A percentile compares a stretch with the other conserved stretches of the same genome.
Evolutionary conservation across 169 alveolate species (phyloP).

Genomic region (Cyclospora cayetanensis): DNA sequence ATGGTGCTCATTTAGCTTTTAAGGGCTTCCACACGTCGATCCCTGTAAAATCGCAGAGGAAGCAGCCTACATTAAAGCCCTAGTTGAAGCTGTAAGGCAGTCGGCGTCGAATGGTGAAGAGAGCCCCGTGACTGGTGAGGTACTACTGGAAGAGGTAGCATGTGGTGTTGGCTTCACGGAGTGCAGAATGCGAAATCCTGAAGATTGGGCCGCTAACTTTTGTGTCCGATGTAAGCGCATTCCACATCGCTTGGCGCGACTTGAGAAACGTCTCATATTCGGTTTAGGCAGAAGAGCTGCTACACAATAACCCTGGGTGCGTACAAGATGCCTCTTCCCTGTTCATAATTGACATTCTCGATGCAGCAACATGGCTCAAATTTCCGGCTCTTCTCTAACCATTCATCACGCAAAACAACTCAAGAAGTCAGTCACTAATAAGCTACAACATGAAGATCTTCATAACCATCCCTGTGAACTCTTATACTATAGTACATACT

Average conservation of each 20-base stretch:
- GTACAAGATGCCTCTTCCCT: not conserved
- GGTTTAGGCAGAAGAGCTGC: conserved; percentile 65
- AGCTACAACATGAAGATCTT: not conserved
- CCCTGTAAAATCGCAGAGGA: conserved; percentile 37
- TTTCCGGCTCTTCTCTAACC: conserved; percentile 69
- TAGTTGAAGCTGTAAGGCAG: conserved; percentile 54
- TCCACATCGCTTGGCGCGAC: no score
- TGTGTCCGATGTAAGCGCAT: conserved; percentile 76
- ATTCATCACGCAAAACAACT: conserved; percentile 46
- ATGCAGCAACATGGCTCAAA: conserved; percentile 57
- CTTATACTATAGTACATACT: conserved; percentile 74
- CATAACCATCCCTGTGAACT: not conserved
- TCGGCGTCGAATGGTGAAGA: conserved; percentile 34
- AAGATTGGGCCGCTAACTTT: conserved; percentile 80
- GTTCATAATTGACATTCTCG: not conserved
- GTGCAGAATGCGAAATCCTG: conserved; percentile 76
- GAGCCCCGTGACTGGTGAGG: conserved; percentile 48
- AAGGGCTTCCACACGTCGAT: not conserved
- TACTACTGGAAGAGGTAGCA: not conserved
- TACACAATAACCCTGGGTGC: conserved; percentile 46
- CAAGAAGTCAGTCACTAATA: not conserved
- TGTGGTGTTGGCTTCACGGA: not conserved
- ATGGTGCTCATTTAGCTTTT: not conserved
- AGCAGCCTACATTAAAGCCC: conserved; percentile 42
- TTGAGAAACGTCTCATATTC: not conserved